Evolutionary conservation across 345 rosid species (phyloP).

Genomic region (Dimocarpus longan): DNA sequence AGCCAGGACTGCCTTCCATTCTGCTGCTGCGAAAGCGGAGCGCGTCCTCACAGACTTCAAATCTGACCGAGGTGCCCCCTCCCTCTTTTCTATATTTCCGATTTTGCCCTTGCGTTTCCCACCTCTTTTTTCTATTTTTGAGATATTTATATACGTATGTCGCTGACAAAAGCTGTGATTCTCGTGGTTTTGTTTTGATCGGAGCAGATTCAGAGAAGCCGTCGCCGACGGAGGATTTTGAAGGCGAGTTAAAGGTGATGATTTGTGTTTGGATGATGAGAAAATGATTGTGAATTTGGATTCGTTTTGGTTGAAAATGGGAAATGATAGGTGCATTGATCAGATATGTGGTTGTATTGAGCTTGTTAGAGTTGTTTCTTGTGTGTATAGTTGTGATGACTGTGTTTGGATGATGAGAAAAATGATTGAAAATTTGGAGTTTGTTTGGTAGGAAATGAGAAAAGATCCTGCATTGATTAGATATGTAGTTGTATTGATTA

Average conservation of each 20-base stretch:
- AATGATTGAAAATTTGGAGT: neutral
- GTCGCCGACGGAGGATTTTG: constrained; percentile 36
- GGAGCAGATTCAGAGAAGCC: constrained; percentile 57
- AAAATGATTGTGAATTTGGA: neutral
- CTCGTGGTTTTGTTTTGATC: constrained; percentile 11
- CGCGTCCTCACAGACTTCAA: constrained; percentile 84
- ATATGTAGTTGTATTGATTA: neutral
- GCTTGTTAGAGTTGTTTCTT: neutral
- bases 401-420: constrained; percentile 28
- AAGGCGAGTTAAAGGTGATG: constrained; percentile 50
- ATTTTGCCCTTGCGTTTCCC: neutral
- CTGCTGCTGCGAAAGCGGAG: constrained; percentile 98
- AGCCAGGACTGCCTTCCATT: constrained; percentile 90
- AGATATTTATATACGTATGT: neutral
- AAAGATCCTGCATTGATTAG: neutral
- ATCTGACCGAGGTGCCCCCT: constrained; percentile 68
- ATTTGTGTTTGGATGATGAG: neutral
- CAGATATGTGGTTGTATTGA: neutral
- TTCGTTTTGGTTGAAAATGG: neutral
- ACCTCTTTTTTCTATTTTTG: constrained; percentile 8
- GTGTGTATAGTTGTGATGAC: too few relatives aligned
- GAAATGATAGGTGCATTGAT: neutral
- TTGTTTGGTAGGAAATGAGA: neutral
- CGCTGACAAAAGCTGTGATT: neutral
- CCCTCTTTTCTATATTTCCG: constrained; percentile 13